A percentile compares a stretch with the other conserved stretches of the same genome.
phyloP scores from a whole-genome alignment of 1,139 yeast species.

The Hansenula sp. region DNA sequence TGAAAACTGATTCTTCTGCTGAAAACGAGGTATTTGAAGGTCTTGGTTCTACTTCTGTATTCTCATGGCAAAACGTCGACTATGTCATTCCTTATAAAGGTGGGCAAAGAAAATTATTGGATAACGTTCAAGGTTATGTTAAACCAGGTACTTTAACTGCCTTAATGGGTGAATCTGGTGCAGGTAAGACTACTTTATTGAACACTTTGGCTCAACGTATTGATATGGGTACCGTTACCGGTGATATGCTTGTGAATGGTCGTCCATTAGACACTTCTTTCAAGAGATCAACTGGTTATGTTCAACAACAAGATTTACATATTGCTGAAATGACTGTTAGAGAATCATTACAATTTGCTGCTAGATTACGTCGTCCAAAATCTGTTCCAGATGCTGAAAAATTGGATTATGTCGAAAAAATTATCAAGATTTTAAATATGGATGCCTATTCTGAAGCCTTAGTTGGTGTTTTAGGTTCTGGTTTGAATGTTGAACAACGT shows the following conservation, averaged over 20 bases:
- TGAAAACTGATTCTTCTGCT: slow-evolving; percentile 13
- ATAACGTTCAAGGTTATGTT: slow-evolving; percentile 51
- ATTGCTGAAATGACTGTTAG: slow-evolving; percentile 44
- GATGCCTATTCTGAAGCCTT: slow-evolving; percentile 64
- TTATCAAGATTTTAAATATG: slow-evolving; percentile 62
- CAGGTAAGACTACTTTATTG: slow-evolving; percentile 65
- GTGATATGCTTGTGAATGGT: slow-evolving; percentile 54
- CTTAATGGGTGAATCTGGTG: slow-evolving; percentile 71
- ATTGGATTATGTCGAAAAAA: slow-evolving; percentile 61
- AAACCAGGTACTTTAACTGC: slow-evolving; percentile 59
- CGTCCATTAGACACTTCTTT: slow-evolving; percentile 38
- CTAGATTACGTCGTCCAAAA: slow-evolving; percentile 61
- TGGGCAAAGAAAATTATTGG: slow-evolving; percentile 36
- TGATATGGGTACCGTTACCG: slow-evolving; percentile 48
- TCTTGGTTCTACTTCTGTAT: slow-evolving; percentile 18
- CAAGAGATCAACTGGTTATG: slow-evolving; percentile 51
- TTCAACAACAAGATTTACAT: slow-evolving; percentile 55
- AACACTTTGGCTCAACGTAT: slow-evolving; percentile 54
- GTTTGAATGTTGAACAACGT: slow-evolving; percentile 69
- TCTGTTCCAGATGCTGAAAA: slow-evolving; percentile 48
- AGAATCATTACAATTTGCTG: slow-evolving; percentile 65
- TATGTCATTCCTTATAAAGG: slow-evolving; percentile 33
- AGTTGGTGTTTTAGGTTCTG: slow-evolving; percentile 67
- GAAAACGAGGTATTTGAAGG: slow-evolving; percentile 7
- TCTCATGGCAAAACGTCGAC: slow-evolving; percentile 40